Percentiles rank a stretch among this genome's conserved stretches.
These are phyloP conservation scores for Lodderomyces theae DNA, from an alignment of 1,139 yeast genomes.

Conservation along the genomic window DNA sequence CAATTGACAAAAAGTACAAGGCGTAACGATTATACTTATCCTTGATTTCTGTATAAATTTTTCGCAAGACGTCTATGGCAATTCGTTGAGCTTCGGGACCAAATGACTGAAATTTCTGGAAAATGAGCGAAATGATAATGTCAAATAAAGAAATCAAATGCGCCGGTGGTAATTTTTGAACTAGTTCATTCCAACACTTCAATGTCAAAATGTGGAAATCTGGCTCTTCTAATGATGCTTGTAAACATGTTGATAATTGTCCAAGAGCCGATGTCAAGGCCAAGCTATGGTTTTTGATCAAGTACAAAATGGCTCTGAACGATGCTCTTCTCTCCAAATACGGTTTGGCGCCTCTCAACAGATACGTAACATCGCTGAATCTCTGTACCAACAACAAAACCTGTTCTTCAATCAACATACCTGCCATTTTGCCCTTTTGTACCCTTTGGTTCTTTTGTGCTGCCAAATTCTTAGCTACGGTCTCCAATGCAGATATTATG, in stretches of 20 bases:
- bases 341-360: slow-evolving; percentile 67
- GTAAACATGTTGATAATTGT: slow-evolving; percentile 84
- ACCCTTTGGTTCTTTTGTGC: slow-evolving; percentile 12
- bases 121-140: slow-evolving; percentile 43
- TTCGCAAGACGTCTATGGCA: slow-evolving; percentile 45
- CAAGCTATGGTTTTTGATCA: slow-evolving; percentile 59
- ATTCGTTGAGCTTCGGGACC: slow-evolving; percentile 43
- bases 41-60: slow-evolving; percentile 35
- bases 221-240: slow-evolving; percentile 67
- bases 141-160: slow-evolving; percentile 51
- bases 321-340: slow-evolving; percentile 71
- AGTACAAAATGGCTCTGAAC: slow-evolving; percentile 67
- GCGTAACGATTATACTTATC: slow-evolving; percentile 40
- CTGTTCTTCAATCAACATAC: slow-evolving; percentile 45
- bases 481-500: slow-evolving; percentile 40
- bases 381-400: slow-evolving; percentile 75
- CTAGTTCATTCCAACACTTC: slow-evolving; percentile 63
- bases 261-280: slow-evolving; percentile 78
- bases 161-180: slow-evolving; percentile 46
- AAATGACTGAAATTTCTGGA: slow-evolving; percentile 63
- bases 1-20: slow-evolving; percentile 49
- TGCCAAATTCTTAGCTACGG: slow-evolving; percentile 32
- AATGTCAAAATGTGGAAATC: slow-evolving; percentile 64
- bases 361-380: slow-evolving; percentile 78
- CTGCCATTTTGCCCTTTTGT: slow-evolving; percentile 5